Percentiles rank a stretch among this genome's conserved stretches.
These are phyloP conservation scores for Cladochytrium replicatum DNA, from an alignment of 192 early-diverging fungal species.

Conservation along the genomic window DNA sequence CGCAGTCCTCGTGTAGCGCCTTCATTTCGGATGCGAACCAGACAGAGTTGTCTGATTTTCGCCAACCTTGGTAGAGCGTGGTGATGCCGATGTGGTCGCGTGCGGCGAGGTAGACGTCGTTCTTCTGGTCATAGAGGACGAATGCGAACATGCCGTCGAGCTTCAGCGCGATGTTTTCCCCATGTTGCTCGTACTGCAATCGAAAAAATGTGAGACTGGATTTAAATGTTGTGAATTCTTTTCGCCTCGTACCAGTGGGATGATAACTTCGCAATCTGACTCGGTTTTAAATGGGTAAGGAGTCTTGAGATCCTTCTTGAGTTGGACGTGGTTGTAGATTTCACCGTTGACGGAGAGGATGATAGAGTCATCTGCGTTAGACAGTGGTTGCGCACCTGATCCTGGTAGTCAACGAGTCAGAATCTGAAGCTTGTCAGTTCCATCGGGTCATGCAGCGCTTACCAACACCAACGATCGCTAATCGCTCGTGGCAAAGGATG, in stretches of 20 bases:
- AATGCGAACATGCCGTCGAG: slow-evolving; percentile 98
- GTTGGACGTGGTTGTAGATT: slow-evolving; percentile 94
- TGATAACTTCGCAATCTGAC: slow-evolving; percentile 96
- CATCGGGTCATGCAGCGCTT: slow-evolving; percentile 12
- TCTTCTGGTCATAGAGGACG: slow-evolving; percentile 75
- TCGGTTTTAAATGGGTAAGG: slow-evolving; percentile 80
- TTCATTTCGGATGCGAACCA: slow-evolving; percentile 96
- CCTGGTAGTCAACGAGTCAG: slow-evolving; percentile 37
- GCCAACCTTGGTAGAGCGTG: slow-evolving; percentile 91
- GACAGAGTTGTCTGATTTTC: slow-evolving; percentile 69
- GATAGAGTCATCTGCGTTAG: slow-evolving; percentile 78
- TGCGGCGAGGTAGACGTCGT: slow-evolving; percentile 77
- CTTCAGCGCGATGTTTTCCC: slow-evolving; percentile 66
- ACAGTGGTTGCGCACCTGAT: slow-evolving; percentile 90
- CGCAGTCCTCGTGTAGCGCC: slow-evolving; percentile 92
- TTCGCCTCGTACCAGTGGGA: slow-evolving; percentile 78
- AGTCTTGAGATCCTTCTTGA: slow-evolving; percentile 64
- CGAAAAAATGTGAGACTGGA: not conserved
- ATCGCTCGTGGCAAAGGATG: slow-evolving; percentile 92
- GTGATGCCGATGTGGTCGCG: slow-evolving; percentile 98
- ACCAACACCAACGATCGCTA: slow-evolving; percentile 98
- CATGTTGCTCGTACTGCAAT: slow-evolving; percentile 72
- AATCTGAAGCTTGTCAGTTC: not conserved
- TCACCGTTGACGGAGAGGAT: slow-evolving; percentile 94
- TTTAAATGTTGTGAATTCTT: not conserved